phyloP scores from a whole-genome alignment of 1,284 basidiomycete genomes.

The Moesziomyces sp. region DNA sequence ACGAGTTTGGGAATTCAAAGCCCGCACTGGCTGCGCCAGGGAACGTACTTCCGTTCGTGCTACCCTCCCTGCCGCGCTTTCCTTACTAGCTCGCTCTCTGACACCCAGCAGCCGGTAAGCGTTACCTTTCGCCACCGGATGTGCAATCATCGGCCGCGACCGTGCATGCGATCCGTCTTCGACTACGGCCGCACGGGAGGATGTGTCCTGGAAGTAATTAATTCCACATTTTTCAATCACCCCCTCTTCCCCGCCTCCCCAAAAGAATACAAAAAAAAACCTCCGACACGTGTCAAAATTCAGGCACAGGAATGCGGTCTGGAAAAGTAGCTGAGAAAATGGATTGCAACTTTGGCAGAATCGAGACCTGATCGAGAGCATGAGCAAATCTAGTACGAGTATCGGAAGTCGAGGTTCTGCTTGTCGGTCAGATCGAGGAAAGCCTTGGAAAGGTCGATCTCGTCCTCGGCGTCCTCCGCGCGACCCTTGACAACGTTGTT shows the following conservation, averaged over 20 bases:
- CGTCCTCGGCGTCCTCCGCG: constrained; percentile 31
- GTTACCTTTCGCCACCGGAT: too few species aligned
- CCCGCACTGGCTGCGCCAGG: background rate
- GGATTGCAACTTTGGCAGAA: background rate
- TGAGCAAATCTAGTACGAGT: constrained; percentile 21
- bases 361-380: background rate
- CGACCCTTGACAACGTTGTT: constrained; percentile 32
- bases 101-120: too few species aligned
- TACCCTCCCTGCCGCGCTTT: background rate
- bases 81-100: too few species aligned
- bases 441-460: constrained; percentile 33
- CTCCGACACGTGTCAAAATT: background rate
- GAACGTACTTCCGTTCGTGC: background rate
- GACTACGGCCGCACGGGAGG: too few species aligned
- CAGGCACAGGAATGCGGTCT: background rate
- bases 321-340: background rate
- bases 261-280: too few species aligned
- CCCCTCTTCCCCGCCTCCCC: too few species aligned
- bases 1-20: background rate
- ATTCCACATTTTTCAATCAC: too few species aligned
- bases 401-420: constrained; percentile 48
- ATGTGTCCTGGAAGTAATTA: too few species aligned
- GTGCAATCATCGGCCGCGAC: too few species aligned
- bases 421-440: constrained; percentile 46
- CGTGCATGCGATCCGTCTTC: too few species aligned